Conservation (phyloP, 805 yeast genomes). For the Nakazawaea populi region DNA sequence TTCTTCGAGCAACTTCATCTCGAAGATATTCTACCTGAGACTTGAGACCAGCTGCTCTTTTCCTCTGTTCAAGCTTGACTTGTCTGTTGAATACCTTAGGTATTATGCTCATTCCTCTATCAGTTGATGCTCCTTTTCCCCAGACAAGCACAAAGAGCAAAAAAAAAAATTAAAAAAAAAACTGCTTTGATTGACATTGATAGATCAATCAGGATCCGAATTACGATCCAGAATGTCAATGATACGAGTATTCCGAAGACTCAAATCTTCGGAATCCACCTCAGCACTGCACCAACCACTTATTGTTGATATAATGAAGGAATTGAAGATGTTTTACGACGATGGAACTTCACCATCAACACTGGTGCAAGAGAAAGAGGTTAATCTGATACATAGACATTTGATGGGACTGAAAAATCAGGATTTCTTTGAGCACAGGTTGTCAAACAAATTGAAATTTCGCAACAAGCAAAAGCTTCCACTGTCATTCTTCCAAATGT, state of each 20-base stretch:
- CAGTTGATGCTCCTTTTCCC: neutral
- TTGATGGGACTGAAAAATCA: neutral
- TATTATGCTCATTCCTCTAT: neutral
- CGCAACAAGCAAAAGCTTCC: neutral
- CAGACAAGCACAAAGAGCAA: neutral
- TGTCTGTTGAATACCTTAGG: slow-evolving; percentile 53
- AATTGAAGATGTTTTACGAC: neutral
- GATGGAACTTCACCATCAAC: too few relatives aligned
- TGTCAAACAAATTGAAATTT: neutral
- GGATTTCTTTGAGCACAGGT: neutral
- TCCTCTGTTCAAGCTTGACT: slow-evolving; percentile 57
- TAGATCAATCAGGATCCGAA: too few relatives aligned
- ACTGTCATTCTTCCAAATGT: neutral
- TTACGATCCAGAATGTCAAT: neutral
- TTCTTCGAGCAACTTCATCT: slow-evolving; percentile 65
- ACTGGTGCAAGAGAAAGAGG: neutral
- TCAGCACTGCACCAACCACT: neutral
- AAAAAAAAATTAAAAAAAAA: neutral
- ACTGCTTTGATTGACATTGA: too few relatives aligned
- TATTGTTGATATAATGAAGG: neutral
- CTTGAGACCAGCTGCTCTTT: slow-evolving; percentile 36
- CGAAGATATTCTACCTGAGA: slow-evolving; percentile 63
- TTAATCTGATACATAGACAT: neutral
- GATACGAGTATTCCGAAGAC: neutral
- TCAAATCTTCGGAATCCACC: neutral